phyloP scores from a whole-genome alignment of 2,329 filamentous ascomycete species.

The Botrytis hyacinthi region DNA sequence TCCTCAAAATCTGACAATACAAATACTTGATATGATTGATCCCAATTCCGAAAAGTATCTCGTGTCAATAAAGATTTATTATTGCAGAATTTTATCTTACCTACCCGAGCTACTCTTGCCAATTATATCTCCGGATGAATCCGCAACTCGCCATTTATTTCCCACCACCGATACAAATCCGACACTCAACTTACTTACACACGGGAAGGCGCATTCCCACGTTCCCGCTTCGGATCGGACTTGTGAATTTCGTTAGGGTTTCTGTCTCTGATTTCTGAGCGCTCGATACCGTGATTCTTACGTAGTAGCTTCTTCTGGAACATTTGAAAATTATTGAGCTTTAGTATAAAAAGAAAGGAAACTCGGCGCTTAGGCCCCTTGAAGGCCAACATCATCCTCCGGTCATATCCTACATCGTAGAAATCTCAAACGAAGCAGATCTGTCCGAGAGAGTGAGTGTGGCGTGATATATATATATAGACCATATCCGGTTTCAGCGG shows the following conservation, averaged over 20 bases:
- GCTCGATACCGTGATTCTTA: background rate
- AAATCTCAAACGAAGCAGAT: background rate
- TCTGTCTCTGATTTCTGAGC: background rate
- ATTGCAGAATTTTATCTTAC: background rate
- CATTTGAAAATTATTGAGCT: background rate
- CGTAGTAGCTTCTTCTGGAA: background rate
- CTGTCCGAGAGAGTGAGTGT: background rate
- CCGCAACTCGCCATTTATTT: background rate
- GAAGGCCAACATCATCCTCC: too few relatives aligned
- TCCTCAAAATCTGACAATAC: background rate
- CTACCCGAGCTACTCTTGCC: background rate
- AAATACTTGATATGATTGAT: background rate
- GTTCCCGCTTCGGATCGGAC: background rate
- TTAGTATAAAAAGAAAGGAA: background rate
- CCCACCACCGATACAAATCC: background rate
- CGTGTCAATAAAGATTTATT: background rate
- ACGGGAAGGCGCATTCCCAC: background rate
- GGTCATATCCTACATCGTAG: background rate
- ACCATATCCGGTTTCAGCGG: background rate
- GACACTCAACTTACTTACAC: background rate
- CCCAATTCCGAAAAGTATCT: background rate
- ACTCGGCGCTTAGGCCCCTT: background rate
- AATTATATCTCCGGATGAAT: background rate
- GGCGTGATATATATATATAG: background rate
- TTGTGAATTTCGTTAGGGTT: background rate